A percentile compares a stretch with the other conserved stretches of the same genome.
phyloP scores from a whole-genome alignment of 495 filamentous ascomycete species.

The Cudoniella acicularis region DNA sequence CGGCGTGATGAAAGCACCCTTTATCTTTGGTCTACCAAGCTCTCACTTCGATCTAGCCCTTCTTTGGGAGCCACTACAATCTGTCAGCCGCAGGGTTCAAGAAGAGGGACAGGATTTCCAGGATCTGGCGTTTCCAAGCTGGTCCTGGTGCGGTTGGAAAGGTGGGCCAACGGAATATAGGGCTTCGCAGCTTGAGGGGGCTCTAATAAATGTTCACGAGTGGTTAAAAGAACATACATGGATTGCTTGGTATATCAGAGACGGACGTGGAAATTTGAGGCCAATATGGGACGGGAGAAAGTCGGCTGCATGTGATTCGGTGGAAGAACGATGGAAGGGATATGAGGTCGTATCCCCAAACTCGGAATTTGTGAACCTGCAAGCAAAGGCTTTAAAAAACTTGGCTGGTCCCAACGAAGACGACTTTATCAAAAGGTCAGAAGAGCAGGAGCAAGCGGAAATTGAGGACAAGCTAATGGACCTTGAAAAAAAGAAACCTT shows the following conservation, averaged over 20 bases:
- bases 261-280: slow-evolving; percentile 27
- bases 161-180: slow-evolving; percentile 24
- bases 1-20: slow-evolving; percentile 12
- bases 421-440: slow-evolving; percentile 2
- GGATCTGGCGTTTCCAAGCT: slow-evolving; percentile 29
- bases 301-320: neutral
- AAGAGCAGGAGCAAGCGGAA: too few relatives aligned
- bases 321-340: slow-evolving; percentile 6
- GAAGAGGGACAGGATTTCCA: neutral
- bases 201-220: slow-evolving; percentile 26
- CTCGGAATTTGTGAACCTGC: slow-evolving; percentile 6
- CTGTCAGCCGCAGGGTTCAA: too few relatives aligned
- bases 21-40: slow-evolving; percentile 28
- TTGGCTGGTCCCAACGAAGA: neutral
- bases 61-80: slow-evolving; percentile 23
- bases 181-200: slow-evolving; percentile 20
- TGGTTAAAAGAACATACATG: slow-evolving; percentile 36
- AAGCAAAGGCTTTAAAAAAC: neutral
- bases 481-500: too few relatives aligned
- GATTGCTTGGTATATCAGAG: slow-evolving; percentile 35
- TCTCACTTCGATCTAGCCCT: slow-evolving; percentile 33
- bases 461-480: too few relatives aligned
- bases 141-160: slow-evolving; percentile 36
- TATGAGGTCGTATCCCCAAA: too few relatives aligned
- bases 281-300: slow-evolving; percentile 21